Base-by-base conservation (phyloP, 2,329 filamentous ascomycete genomes). In the Microcyclospora pomicola region DNA sequence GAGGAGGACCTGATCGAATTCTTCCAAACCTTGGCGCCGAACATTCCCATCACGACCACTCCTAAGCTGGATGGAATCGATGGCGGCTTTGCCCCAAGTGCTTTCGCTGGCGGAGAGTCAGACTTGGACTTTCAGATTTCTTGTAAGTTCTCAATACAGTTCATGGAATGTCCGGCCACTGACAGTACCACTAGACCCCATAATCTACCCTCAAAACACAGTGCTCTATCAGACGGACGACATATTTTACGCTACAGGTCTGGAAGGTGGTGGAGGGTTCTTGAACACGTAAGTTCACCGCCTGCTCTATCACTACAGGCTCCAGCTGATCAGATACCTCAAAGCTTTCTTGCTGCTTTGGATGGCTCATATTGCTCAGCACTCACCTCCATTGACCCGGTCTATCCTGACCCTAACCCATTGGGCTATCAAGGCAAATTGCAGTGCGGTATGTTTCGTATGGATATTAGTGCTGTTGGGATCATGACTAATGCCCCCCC, bases 281-380 rank as follows among this genome's bases (percentile, higher is more conserved):
- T 39, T 42, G 30, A 36, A 36, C 19, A 36, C 34, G 12, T 24
- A 24, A 24, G n/a, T n/a, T n/a, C 7, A 24, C 7, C 19, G 7
- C 19, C 4, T 7, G 19, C 29, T 36, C 39, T 4, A 67, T 43
- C 39, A 61, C 7, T 59, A 54, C 42, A 11, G 36, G 30, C 3
- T 40, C 39, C 14, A 7, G 64, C 38, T 6, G 63, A 38, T 41
- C 64, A 15, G 60, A 61, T 51, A 65, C 59, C n/a, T 35, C 19
- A 24, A 24, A 24, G 19, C 19, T 65, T 67, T 48, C 52, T 67
- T 35, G 66, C 70, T 39, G 68, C 67, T 16, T 59, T 71, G 31
- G 67, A 71, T 44, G 68, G 65, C 5, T 65, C 61, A 34, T 72
- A 72, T 53, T 72, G 70, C 54, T 62, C 37, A 43, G 40, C 13